Conservation (phyloP, 2,329 filamentous ascomycete species). For the Colletotrichum sp. region DNA sequence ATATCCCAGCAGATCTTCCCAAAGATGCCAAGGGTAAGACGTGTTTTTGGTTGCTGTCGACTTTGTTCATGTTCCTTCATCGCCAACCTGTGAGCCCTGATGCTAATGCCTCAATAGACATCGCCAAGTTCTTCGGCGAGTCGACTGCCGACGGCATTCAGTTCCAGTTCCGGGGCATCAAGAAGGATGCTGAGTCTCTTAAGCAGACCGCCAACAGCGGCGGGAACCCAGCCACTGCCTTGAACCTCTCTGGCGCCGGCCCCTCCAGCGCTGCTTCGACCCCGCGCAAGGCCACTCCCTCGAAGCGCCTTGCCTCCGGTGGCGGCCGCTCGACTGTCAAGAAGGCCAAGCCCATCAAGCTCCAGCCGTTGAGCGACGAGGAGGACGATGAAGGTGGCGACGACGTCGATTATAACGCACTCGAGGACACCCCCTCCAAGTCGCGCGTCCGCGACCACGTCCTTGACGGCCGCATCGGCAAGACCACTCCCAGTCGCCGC, state of each 20-base stretch:
- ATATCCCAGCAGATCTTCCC: constrained; percentile 41
- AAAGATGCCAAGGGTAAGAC: constrained; percentile 45
- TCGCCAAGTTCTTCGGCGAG: constrained; percentile 64
- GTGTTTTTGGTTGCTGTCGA: background rate
- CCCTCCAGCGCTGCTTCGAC: constrained; percentile 30
- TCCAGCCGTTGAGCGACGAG: constrained; percentile 31
- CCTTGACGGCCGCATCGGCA: constrained; percentile 10
- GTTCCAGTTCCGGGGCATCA: constrained; percentile 64
- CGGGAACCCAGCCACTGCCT: constrained; percentile 47
- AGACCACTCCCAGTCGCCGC: background rate
- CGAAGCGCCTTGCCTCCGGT: constrained; percentile 16
- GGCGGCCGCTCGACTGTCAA: constrained; percentile 14
- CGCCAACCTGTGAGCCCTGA: background rate
- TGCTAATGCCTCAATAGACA: constrained; percentile 33
- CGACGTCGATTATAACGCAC: constrained; percentile 32
- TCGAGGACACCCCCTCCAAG: constrained; percentile 43
- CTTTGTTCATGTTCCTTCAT: background rate
- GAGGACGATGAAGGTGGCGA: constrained; percentile 26
- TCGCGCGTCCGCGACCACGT: constrained; percentile 7
- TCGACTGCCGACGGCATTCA: constrained; percentile 62
- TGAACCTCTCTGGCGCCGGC: constrained; percentile 31
- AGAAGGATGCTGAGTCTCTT: constrained; percentile 55
- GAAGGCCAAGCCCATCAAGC: constrained; percentile 7
- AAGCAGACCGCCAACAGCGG: constrained; percentile 47
- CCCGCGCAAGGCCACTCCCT: constrained; percentile 24